Base-by-base conservation (phyloP, 2,329 filamentous ascomycete species). In the Talaromyces sp. region DNA sequence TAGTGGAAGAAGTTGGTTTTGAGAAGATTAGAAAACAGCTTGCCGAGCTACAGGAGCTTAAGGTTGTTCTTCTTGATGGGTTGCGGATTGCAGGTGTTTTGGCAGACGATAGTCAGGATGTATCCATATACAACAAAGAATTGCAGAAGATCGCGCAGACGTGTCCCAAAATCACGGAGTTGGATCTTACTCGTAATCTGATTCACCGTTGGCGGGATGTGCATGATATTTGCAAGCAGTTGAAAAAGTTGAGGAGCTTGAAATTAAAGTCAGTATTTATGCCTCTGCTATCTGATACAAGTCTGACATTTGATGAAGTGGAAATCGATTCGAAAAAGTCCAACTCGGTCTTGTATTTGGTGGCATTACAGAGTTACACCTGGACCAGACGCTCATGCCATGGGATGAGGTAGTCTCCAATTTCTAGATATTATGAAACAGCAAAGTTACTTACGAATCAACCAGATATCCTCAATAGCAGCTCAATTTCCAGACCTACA, bases 1-100 rank as follows among this genome's bases (percentile, higher is more conserved):
- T 93, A 18, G 93, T 91, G 5, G 90, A 98, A 77, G 93, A 98
- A 77, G 86, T 98, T 37, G 95, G 95, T 33, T 98, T 98, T 69
- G 92, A 96, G 68, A 97, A 97, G 81, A 91, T 97, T 67, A 86
- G 89, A 48, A 84, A 84, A 67, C 86, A 93, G 76, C 87, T 96
- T 70, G 89, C 92, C 5, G 70, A 89, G 71, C 81, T 98, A 35
- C 81, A 88, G 61, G 90, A 95, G 69, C 82, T 98, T 64, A 88
- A 84, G 67, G 87, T 93, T 61, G 87, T 96, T 57, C 86, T 98
- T 42, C 81, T 99, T 7, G 93, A 98, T 76, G 88, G 89, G 14
- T 77, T 91, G 71, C 81, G 85, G 58, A 83, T 98, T 18, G 68
- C 67, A 12, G 76, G 78, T 6, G 69, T 79, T 6, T 64, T 75